Evolutionary conservation across 208 protist genomes (phyloP).

Genomic region (Vickermania ingenoplastis): DNA sequence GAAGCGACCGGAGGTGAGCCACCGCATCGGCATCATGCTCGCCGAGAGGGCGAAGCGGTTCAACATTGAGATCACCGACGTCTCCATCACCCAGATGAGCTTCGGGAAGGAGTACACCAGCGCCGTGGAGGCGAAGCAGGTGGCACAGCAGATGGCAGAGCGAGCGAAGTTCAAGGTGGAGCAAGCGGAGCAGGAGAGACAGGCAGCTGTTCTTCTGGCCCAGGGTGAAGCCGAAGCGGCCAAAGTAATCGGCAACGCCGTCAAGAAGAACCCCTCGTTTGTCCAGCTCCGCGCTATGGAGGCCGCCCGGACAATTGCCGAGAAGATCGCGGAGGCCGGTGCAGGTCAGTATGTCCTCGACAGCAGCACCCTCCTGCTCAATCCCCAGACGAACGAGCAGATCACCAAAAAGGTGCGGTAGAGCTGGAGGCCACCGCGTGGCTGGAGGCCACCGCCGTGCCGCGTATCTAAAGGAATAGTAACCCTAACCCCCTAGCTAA

Average conservation of each 20-base stretch:
- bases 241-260: constrained; percentile 82
- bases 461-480: neutral
- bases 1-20: constrained; percentile 91
- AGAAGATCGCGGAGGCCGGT: constrained; percentile 65
- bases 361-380: constrained; percentile 72
- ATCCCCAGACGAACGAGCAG: constrained; percentile 14
- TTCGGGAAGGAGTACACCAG: constrained; percentile 94
- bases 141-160: constrained; percentile 95
- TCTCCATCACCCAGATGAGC: constrained; percentile 96
- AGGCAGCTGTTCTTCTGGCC: constrained; percentile 87
- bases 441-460: neutral
- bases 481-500: neutral
- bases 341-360: constrained; percentile 71
- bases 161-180: constrained; percentile 92
- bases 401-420: constrained; percentile 24
- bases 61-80: constrained; percentile 96
- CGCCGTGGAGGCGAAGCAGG: constrained; percentile 94
- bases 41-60: constrained; percentile 94
- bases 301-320: constrained; percentile 87
- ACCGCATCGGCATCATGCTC: constrained; percentile 89
- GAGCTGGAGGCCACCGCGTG: constrained; percentile 45
- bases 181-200: constrained; percentile 92
- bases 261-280: constrained; percentile 86
- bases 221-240: constrained; percentile 91
- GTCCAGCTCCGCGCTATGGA: constrained; percentile 90